Evolutionary conservation across 2,329 filamentous ascomycete species (phyloP), one percentile per base, ranked within the genome.

Genomic region (Colletotrichum viniferum): DNA sequence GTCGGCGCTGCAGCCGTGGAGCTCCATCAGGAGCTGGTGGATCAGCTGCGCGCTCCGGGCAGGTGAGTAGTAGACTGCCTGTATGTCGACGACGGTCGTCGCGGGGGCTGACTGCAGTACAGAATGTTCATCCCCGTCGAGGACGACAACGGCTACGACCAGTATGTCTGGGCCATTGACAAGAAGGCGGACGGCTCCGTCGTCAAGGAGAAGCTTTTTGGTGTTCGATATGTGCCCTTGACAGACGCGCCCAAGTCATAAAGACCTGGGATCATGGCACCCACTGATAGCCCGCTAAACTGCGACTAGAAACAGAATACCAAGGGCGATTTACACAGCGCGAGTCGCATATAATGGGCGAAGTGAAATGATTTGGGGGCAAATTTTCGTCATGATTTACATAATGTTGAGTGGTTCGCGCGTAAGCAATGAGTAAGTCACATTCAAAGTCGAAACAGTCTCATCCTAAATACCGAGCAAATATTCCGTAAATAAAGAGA

Each of bases 1-100:
- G 97, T 98, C 4, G 97, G 97, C 0, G 97, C 97, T 1, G 94
- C 95, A 9, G 96, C 96, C 1, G 90, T 86, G 28, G 90, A 92
- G 81, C 85, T 98, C 70, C 96, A 98, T 82, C 82, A 90, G 21
- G 90, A 91, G 74, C 85, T 98, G 78, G 85, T 98, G 61, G 90
- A 92, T 34, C 97, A 98, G 86, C 86, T 99, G 78, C 92, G 92
- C 77, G 86, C 90, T 4, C 96, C 96, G 0, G 97, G 97, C 1
- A 88, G 92, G 86, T 90, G 75, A 80, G 86, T 80, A 10, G 43
- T 21, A 1, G 43, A 52, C 43, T 21, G 43, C 43, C 6, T 13
- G n/a, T 13, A 21, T 7, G 3, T 52, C n/a, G 43, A 52, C 43
- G 43, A 52, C n/a, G n/a, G n/a, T 52, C 43, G 43, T 52, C 43